Base-by-base conservation (phyloP, 139 green algal species). In the Chlorella ohadii region DNA sequence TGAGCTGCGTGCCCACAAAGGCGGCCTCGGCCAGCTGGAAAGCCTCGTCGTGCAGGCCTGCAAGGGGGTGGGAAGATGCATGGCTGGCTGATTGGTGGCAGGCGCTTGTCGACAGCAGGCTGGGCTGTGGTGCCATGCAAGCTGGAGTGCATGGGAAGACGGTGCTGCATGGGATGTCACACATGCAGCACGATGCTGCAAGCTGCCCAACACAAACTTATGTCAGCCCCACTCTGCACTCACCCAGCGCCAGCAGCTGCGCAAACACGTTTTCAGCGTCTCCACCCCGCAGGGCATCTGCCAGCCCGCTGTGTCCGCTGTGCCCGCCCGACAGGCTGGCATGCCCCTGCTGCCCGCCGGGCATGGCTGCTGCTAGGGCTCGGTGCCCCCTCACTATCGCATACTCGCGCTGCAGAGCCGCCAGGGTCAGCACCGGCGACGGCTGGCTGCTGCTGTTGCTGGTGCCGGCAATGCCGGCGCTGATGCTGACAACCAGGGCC, bases 21-120 rank as follows among this genome's bases (percentile, higher is more conserved):
- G 75, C 75, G 28, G 59, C 71, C 66, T 81, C 55, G 9, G 84
- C 88, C 64, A 91, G 70, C 36, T 61, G 19, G 41, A 86, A 63
- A 17, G 88, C 88, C 19, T 81, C 88, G 34, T 90, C 80, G 51
- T 82, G 66, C 39, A 78, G 36, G 36, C 59, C 85, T 89, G 85
- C 31, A 41, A 33, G 27, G 22, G 65, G 20, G 28, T 41, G 25
- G 25, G 55, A 36, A 12, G n/a, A 59, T 23, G 56, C 23, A 4
- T 6, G 25, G n/a, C 16, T 81, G 33, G 20, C 5, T 16, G 57
- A 6, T 16, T 51, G 44, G 51, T 13, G 2, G 31, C 20, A n/a
- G 31, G 31, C 47, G 66, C 47, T 31, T 3, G 11, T 19, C 51
- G 51, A 13, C 51, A 23, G 51, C 51, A 59, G 9, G 44, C 44